Percentiles rank a stretch among this genome's conserved stretches.
These are phyloP conservation scores for Alternaria ventricosa DNA, from an alignment of 2,329 filamentous ascomycete species.

Conservation along the genomic window DNA sequence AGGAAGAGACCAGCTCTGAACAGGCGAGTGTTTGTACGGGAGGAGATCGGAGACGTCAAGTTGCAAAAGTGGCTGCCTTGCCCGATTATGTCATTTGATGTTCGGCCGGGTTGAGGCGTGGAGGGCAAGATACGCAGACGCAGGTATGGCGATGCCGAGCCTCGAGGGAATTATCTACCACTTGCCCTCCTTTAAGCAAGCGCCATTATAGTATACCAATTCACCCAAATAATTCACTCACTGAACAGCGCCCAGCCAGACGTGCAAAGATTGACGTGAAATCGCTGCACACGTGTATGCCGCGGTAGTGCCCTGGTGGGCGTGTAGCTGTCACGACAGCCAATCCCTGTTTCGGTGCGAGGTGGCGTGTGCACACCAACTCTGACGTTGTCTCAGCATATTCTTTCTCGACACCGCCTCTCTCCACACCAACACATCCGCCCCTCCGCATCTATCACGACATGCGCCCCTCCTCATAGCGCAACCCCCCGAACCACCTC, in stretches of 20 bases:
- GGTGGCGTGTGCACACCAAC: conserved; percentile 22
- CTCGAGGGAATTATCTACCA: neutral
- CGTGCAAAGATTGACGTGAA: neutral
- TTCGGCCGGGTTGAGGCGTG: conserved; percentile 3
- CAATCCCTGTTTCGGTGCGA: conserved; percentile 16
- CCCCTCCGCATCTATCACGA: conserved; percentile 27
- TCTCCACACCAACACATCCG: conserved; percentile 7
- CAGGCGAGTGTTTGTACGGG: neutral
- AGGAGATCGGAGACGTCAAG: neutral
- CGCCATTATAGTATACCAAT: neutral
- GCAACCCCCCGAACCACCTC: conserved; percentile 19
- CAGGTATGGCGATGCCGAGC: conserved; percentile 13
- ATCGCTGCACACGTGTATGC: neutral
- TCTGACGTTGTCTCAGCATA: conserved; percentile 20
- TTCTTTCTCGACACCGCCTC: conserved; percentile 21
- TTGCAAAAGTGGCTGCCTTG: neutral
- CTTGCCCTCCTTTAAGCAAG: neutral
- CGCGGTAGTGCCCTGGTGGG: conserved; percentile 1
- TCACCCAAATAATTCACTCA: neutral
- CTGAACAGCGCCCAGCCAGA: neutral
- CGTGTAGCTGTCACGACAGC: conserved; percentile 5
- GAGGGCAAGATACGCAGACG: conserved; percentile 6
- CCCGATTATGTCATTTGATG: conserved; percentile 5
- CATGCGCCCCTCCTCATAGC: conserved; percentile 34
- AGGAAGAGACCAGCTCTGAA: neutral